Evolutionary conservation across 169 alveolate genomes (phyloP).

Genomic region (Plasmodium yoelii): DNA sequence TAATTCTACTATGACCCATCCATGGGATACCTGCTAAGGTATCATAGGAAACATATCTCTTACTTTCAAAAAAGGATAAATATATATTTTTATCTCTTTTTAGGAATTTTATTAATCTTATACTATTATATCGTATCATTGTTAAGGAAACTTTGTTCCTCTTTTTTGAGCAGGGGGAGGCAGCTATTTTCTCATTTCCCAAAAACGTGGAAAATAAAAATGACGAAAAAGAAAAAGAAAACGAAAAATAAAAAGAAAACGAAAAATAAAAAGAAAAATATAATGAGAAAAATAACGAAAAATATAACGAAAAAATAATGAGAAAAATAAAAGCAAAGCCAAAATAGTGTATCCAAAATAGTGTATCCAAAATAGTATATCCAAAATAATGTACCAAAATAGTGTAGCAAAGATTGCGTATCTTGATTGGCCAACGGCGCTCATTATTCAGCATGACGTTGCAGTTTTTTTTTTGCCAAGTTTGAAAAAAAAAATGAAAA

Average conservation of each 20-base stretch:
- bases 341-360: not conserved
- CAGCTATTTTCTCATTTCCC: too few relatives aligned
- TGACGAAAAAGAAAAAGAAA: not conserved
- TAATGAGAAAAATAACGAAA: too few relatives aligned
- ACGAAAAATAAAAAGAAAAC: not conserved
- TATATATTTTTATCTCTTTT: not conserved
- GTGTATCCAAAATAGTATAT: too few relatives aligned
- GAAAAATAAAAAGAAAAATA: not conserved
- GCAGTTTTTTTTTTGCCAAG: too few relatives aligned
- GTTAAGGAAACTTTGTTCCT: not conserved
- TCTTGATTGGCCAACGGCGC: too few relatives aligned
- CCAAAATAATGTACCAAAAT: too few relatives aligned
- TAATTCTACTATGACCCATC: conserved; percentile 75
- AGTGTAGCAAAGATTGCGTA: not conserved
- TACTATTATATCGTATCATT: conserved; percentile 4
- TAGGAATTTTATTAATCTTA: not conserved
- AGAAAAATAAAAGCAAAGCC: too few relatives aligned
- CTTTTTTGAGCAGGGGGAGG: not conserved
- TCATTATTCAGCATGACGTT: too few relatives aligned
- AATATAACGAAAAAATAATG: not conserved
- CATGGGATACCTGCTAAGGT: conserved; percentile 74
- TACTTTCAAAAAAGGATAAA: conserved; percentile 6
- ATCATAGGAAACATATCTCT: conserved; percentile 48
- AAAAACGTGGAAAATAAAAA: not conserved
- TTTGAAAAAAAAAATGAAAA: not conserved